Conservation (phyloP, 768 basidiomycete genomes). For the Psilocybe cubensis region DNA sequence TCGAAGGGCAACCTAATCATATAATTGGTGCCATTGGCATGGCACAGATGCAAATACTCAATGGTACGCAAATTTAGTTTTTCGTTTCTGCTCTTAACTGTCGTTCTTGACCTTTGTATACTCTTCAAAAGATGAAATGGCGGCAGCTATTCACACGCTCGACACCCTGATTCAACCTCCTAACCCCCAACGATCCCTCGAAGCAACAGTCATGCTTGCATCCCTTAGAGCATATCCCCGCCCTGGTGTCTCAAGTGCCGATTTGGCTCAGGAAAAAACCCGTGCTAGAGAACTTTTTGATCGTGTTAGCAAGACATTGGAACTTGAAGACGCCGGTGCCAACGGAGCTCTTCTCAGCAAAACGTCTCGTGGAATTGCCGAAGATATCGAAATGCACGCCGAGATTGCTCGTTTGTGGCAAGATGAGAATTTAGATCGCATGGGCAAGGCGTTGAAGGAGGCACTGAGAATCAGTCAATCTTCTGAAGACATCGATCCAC, state of each 20-base stretch:
- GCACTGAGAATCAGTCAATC: conserved; percentile 68
- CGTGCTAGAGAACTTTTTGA: conserved; percentile 86
- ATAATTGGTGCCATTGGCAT: conserved; percentile 81
- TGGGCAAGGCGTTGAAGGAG: conserved; percentile 72
- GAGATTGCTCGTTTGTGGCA: conserved; percentile 93
- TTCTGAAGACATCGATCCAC: conserved; percentile 56
- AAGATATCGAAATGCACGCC: conserved; percentile 88
- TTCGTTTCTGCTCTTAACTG: background rate
- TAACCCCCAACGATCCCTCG: conserved; percentile 67
- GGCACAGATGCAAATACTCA: conserved; percentile 85
- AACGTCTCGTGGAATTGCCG: conserved; percentile 56
- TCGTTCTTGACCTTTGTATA: background rate
- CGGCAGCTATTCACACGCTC: conserved; percentile 84
- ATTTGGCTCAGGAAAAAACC: conserved; percentile 69
- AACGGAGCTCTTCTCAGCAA: conserved; percentile 43
- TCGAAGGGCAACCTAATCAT: conserved; percentile 73
- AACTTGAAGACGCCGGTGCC: conserved; percentile 57
- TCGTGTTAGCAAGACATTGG: conserved; percentile 66
- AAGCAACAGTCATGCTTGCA: conserved; percentile 89
- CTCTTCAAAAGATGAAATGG: conserved; percentile 66
- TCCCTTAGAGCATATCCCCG: conserved; percentile 84
- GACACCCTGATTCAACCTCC: conserved; percentile 76
- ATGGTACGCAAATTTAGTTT: conserved; percentile 47
- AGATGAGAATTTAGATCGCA: conserved; percentile 75
- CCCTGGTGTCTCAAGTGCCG: conserved; percentile 76